Evolutionary conservation across 164 flowering plant genomes (phyloP).

Genomic region (Magnolia kwangsiensis): DNA sequence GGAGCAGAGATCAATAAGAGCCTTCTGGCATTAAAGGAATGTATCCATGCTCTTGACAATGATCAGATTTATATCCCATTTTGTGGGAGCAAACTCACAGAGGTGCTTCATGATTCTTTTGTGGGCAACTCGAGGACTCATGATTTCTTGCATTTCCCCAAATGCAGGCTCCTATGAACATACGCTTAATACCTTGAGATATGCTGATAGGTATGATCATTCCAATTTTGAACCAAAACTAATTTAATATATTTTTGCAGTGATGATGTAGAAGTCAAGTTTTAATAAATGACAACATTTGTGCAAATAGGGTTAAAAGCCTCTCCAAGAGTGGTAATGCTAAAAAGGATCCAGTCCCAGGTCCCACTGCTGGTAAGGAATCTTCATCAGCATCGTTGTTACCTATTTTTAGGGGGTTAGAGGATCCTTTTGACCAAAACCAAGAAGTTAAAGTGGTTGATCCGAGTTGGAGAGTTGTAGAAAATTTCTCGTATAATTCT

Average conservation of each 20-base stretch:
- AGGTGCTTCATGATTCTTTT: slow-evolving; percentile 98
- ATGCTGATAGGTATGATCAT: slow-evolving; percentile 77
- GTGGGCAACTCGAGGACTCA: slow-evolving; percentile 95
- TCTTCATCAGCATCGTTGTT: slow-evolving; percentile 43
- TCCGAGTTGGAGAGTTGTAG: too few species aligned
- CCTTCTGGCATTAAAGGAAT: too few species aligned
- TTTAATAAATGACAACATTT: slow-evolving; percentile 5
- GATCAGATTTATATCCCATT: slow-evolving; percentile 98
- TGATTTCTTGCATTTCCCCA: slow-evolving; percentile 99
- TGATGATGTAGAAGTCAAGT: neutral
- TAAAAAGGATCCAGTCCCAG: slow-evolving; percentile 58
- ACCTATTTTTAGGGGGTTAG: slow-evolving; percentile 36
- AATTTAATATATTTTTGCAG: neutral
- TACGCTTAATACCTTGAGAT: slow-evolving; percentile 95
- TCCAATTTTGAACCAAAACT: neutral
- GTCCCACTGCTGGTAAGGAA: slow-evolving; percentile 41
- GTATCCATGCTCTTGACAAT: too few species aligned
- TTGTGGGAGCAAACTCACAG: slow-evolving; percentile 99
- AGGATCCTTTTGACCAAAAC: slow-evolving; percentile 47
- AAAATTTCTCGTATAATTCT: too few species aligned
- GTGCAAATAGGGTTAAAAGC: slow-evolving; percentile 74
- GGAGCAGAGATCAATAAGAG: too few species aligned
- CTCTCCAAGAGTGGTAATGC: slow-evolving; percentile 82
- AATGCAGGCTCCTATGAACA: slow-evolving; percentile 99
- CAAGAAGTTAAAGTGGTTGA: too few species aligned